Evolutionary conservation across 2,329 filamentous ascomycete genomes (phyloP).

Genomic region (Myriosclerotinia curreyana): DNA sequence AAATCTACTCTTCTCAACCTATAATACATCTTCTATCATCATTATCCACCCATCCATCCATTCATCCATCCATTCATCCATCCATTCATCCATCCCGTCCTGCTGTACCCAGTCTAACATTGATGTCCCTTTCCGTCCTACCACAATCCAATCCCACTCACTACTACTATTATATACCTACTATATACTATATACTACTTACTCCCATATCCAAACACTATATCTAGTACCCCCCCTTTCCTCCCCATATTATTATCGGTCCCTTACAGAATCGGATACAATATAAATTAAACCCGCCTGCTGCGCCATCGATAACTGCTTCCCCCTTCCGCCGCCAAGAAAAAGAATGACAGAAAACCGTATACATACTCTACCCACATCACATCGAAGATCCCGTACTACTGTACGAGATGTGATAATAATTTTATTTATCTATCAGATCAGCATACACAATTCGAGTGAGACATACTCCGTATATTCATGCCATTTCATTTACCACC

Average conservation of each 20-base stretch:
- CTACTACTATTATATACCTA: too few relatives aligned
- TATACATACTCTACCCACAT: too few relatives aligned
- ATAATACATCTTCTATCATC: background rate
- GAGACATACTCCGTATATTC: background rate
- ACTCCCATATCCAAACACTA: background rate
- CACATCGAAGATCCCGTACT: too few relatives aligned
- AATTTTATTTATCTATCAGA: too few relatives aligned
- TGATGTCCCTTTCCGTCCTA: background rate
- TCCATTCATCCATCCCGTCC: background rate
- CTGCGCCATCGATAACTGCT: background rate
- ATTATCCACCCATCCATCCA: background rate
- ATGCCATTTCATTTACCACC: too few relatives aligned
- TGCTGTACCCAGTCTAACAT: background rate
- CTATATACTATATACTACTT: too few relatives aligned
- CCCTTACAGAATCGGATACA: conserved; percentile 12
- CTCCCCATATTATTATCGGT: background rate
- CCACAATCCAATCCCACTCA: background rate
- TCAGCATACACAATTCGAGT: background rate
- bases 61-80: background rate
- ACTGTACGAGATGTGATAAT: background rate
- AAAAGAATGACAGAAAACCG: conserved; percentile 3
- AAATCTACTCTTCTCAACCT: background rate
- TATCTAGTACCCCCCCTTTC: conserved; percentile 5
- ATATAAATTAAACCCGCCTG: background rate
- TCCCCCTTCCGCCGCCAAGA: background rate